Base-by-base conservation (phyloP, 2,329 filamentous ascomycete genomes). In the Ophiostoma ulmi region DNA sequence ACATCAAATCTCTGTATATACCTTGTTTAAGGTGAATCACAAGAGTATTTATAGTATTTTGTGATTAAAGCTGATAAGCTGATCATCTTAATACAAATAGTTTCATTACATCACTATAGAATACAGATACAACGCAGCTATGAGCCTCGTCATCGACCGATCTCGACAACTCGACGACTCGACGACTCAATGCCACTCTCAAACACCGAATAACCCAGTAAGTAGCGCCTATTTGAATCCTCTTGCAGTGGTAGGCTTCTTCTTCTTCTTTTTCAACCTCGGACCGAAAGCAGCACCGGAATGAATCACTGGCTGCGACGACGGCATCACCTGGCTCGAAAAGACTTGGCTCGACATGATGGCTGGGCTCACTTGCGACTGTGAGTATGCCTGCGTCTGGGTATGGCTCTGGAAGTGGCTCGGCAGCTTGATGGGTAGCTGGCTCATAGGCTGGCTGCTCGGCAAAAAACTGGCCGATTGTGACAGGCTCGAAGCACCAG, bases 221-320 rank as follows among this genome's bases (percentile, higher is more conserved):
- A 48, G 26, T 35, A 11, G 7, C 17, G 20, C 26, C 26, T 63
- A 74, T 74, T 79, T 79, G 70, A 83, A 83, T 0, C 81, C 81
- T 11, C 78, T 79, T 75, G 78, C 81, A 75, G 78, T 80, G 77
- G 82, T 83, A 20, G 73, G 72, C 75, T 83, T 84, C 77, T 83
- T 83, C 69, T 77, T 79, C 73, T 83, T 84, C 69, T 77, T 79
- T 72, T 75, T 70, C 48, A 75, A 65, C 70, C 83, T 78, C 69
- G 70, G 11, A 1, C 26, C 70, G 20, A 69, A 69, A 1, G 55
- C n/a, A 3, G 64, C 52, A 11, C 68, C 70, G 7, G 14, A 63
- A 26, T 58, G 70, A n/a, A 72, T 71, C 4, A 36, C 44, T 4
- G 68, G 68, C 63, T 73, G 73, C 61, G 72, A 72, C 68, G 71